Base-by-base conservation (phyloP, 129 eudicot genomes). In the Centrapalus pauciflorus region DNA sequence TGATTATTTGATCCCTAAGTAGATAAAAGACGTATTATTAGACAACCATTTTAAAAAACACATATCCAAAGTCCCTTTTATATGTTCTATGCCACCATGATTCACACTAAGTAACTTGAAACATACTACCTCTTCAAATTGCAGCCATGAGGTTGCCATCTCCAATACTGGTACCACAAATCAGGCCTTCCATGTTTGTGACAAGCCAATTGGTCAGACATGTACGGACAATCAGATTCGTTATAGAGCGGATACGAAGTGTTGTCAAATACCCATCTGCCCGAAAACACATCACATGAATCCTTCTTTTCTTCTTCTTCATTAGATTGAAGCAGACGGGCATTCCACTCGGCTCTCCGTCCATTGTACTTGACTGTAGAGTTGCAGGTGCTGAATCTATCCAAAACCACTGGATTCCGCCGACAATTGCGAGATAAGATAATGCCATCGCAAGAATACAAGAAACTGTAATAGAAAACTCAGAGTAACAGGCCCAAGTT, bases 141-240 rank as follows among this genome's bases (percentile, higher is more conserved):
- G 74, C 98, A 92, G 69, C 77, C 76, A 55, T 81, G 73, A 28
- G 98, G 98, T 51, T 92, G 96, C 98, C 98, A 91, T 79, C 96
- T 87, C 93, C 95, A 87, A 54, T 76, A 65, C 59, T 85, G 96
- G 64, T 91, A 87, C 2, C 58, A 84, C 64, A 73, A 77, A 79
- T 91, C 98, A 46, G 79, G 76, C 78, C 98, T 80, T 35, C 98
- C 98, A 65, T 91, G 98, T 76, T 85, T 91, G 73, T 81, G 96
- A 62, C 98, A 91, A 83, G 98, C 96, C 71, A 87, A 83, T 57
- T 91, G 96, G 71, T 91, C 98, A 19, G 96, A 91, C 98, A 91
- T 91, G 59, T 87, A 91, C 0, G 94, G 94, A 41, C 96, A 91
- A 74, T 75, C 72, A 5, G 90, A 82, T 63, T 88, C 96, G 7